These are phyloP conservation scores for Populus hybrid DNA, from an alignment of 441 rosid species.

Conservation along the genomic window DNA sequence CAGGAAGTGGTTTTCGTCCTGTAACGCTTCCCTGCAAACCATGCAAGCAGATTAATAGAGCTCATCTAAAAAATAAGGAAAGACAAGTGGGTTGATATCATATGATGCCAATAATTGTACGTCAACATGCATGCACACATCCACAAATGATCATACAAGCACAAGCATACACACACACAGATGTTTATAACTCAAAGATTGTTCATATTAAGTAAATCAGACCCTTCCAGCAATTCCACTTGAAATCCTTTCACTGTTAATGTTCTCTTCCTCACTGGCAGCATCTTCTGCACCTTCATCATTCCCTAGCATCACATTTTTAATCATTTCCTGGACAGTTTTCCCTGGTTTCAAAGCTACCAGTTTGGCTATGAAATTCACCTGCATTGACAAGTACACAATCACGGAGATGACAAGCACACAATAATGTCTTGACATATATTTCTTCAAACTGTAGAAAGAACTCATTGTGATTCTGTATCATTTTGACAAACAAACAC, in stretches of 20 bases:
- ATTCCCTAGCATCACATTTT: slow-evolving; percentile 88
- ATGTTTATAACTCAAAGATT: not conserved
- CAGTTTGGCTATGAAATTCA: slow-evolving; percentile 83
- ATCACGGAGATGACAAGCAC: slow-evolving; percentile 11
- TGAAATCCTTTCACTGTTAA: slow-evolving; percentile 24
- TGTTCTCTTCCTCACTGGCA: slow-evolving; percentile 37
- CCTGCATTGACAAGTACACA: slow-evolving; percentile 44
- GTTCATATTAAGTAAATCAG: slow-evolving; percentile 5
- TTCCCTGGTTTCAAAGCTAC: slow-evolving; percentile 91
- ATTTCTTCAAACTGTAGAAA: not conserved
- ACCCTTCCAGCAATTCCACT: slow-evolving; percentile 78
- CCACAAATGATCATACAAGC: not conserved
- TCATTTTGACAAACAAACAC: not conserved
- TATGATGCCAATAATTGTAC: not conserved
- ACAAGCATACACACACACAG: not conserved
- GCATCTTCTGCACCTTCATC: slow-evolving; percentile 83
- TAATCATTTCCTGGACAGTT: slow-evolving; percentile 69
- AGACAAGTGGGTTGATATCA: not conserved
- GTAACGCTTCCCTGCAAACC: slow-evolving; percentile 65
- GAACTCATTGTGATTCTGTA: not conserved
- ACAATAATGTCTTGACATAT: not conserved
- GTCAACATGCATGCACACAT: not conserved
- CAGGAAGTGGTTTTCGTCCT: slow-evolving; percentile 81
- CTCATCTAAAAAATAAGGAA: not conserved
- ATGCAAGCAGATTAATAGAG: slow-evolving; percentile 23